Evolutionary conservation across 495 filamentous ascomycete species (phyloP).

Genomic region (Aspergillus homomorphus): DNA sequence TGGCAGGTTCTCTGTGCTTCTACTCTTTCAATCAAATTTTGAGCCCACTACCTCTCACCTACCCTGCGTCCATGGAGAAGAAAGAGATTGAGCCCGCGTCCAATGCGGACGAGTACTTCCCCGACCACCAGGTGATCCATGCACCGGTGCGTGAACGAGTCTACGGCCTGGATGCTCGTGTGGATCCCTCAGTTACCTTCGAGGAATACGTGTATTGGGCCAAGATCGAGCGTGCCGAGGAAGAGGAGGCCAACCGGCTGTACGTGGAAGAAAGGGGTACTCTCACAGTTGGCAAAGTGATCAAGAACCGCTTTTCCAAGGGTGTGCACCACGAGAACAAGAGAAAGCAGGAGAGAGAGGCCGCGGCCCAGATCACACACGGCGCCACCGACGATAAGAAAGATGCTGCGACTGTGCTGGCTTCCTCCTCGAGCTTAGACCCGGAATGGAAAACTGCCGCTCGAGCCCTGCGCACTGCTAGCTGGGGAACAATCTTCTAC

Average conservation of each 20-base stretch:
- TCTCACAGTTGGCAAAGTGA: neutral
- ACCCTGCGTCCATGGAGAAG: no score
- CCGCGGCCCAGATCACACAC: neutral
- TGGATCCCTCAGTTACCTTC: neutral
- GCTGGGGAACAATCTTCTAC: constrained; percentile 1
- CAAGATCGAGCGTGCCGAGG: neutral
- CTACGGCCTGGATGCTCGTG: neutral
- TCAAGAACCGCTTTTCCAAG: neutral
- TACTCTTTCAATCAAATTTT: no score
- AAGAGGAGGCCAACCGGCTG: neutral
- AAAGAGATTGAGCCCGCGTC: no score
- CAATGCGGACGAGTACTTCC: no score
- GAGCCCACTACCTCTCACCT: no score
- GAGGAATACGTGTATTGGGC: constrained; percentile 1
- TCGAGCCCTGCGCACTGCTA: neutral
- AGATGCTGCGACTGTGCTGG: neutral
- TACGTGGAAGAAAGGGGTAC: neutral
- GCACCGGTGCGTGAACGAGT: no score
- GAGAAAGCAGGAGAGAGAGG: neutral
- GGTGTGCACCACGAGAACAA: neutral
- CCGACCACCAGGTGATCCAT: no score
- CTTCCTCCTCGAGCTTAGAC: neutral
- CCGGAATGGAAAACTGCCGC: neutral
- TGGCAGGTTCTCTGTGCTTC: no score
- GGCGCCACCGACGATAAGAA: neutral